Percentiles rank a stretch among this genome's conserved stretches.
Evolutionary conservation across 1,284 basidiomycete species (phyloP).

Genomic region (Cutaneotrichosporon cutaneum): DNA sequence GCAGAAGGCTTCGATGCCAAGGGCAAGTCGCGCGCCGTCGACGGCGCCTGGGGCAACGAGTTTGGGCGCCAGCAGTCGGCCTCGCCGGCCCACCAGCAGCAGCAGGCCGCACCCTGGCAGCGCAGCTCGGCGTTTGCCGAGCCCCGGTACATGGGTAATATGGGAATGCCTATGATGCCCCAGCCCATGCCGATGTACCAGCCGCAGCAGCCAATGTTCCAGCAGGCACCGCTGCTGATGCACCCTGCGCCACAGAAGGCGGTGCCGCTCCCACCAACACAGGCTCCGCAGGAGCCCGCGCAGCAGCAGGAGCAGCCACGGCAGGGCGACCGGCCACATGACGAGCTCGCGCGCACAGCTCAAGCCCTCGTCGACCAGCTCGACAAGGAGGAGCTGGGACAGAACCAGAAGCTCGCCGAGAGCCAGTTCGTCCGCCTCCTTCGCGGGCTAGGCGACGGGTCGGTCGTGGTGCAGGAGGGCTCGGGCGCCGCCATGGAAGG

Average conservation of each 20-base stretch:
- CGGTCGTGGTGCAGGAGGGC: constrained; percentile 72
- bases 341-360: constrained; percentile 74
- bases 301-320: constrained; percentile 9
- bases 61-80: constrained; percentile 19
- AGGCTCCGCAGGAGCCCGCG: constrained; percentile 3
- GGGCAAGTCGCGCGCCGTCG: constrained; percentile 22
- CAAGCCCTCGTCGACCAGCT: constrained; percentile 69
- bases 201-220: constrained; percentile 15
- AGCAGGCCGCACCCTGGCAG: constrained; percentile 26
- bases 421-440: constrained; percentile 86
- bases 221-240: constrained; percentile 13
- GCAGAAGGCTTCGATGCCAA: constrained; percentile 27
- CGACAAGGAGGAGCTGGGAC: constrained; percentile 39
- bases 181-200: constrained; percentile 16
- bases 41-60: constrained; percentile 26
- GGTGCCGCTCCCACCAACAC: constrained; percentile 11
- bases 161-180: constrained; percentile 7
- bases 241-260: constrained; percentile 11
- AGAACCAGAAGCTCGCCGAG: constrained; percentile 83
- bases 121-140: constrained; percentile 6
- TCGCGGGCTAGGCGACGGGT: constrained; percentile 76
- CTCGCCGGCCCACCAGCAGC: constrained; percentile 9
- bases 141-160: constrained; percentile 1
- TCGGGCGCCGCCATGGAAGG: constrained; percentile 20
- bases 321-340: constrained; percentile 39